phyloP scores from a whole-genome alignment of 805 yeast genomes.

The Cyberlindnera subsufficiens region DNA sequence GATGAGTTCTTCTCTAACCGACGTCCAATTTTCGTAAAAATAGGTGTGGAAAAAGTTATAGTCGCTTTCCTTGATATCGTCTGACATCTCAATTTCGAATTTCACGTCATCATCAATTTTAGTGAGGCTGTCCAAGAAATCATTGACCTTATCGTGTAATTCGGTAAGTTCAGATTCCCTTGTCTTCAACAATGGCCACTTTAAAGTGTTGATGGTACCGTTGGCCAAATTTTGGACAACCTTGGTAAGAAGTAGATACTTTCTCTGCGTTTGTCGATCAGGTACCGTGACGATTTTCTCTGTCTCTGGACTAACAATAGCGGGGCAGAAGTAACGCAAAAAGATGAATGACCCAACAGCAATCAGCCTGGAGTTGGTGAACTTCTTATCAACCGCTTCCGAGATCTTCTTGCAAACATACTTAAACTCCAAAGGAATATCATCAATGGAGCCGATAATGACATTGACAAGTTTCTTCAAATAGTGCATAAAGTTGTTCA shows the following conservation, averaged over 20 bases:
- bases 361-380: constrained; percentile 58
- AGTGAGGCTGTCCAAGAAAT: constrained; percentile 35
- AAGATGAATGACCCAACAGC: constrained; percentile 88
- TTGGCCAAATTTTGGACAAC: constrained; percentile 84
- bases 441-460: constrained; percentile 47
- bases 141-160: constrained; percentile 33
- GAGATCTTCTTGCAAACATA: constrained; percentile 65
- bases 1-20: constrained; percentile 24
- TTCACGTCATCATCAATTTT: constrained; percentile 17
- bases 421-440: constrained; percentile 67
- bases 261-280: constrained; percentile 44
- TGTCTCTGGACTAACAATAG: constrained; percentile 78
- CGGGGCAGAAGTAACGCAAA: constrained; percentile 78
- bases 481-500: constrained; percentile 48
- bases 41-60: constrained; percentile 40
- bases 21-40: constrained; percentile 43
- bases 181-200: constrained; percentile 50
- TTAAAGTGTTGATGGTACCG: constrained; percentile 60
- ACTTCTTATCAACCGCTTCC: constrained; percentile 49
- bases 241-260: constrained; percentile 74
- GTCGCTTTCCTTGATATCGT: constrained; percentile 22
- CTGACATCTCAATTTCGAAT: constrained; percentile 18
- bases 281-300: constrained; percentile 35
- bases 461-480: constrained; percentile 51
- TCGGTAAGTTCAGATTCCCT: constrained; percentile 35